Percentiles rank a stretch among this genome's conserved stretches.
phyloP scores from a whole-genome alignment of 2,329 filamentous ascomycete species.

The Venturiaceae sp. region DNA sequence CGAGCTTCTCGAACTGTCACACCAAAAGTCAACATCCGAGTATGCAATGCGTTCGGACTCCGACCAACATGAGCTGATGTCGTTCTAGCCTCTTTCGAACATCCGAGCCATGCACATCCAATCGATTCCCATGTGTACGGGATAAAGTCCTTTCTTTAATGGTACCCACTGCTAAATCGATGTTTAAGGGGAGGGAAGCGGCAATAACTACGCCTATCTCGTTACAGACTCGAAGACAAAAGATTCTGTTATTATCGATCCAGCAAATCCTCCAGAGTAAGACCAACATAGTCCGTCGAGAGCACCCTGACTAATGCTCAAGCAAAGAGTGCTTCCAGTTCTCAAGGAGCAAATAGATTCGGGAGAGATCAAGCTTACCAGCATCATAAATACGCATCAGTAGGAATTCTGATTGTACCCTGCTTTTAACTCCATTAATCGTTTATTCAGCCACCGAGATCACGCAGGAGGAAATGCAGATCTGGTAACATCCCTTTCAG shows the following conservation, averaged over 20 bases:
- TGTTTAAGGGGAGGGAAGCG: slow-evolving; percentile 57
- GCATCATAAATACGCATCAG: slow-evolving; percentile 97
- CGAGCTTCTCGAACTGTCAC: not conserved
- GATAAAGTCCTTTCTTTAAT: slow-evolving; percentile 11
- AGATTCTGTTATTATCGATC: slow-evolving; percentile 59
- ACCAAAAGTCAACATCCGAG: not conserved
- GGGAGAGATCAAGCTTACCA: slow-evolving; percentile 70
- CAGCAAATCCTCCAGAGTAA: slow-evolving; percentile 69
- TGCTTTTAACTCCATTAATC: not conserved
- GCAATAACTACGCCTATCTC: slow-evolving; percentile 76
- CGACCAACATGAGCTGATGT: not conserved
- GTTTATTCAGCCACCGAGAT: slow-evolving; percentile 67
- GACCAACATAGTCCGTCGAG: slow-evolving; percentile 15
- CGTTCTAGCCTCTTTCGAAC: not conserved
- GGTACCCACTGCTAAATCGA: not conserved
- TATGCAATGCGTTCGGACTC: not conserved
- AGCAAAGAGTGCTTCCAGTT: slow-evolving; percentile 46
- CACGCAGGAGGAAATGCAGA: slow-evolving; percentile 87
- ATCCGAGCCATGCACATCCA: slow-evolving; percentile 63
- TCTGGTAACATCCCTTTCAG: slow-evolving; percentile 48
- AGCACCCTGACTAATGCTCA: not conserved
- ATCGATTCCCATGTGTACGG: slow-evolving; percentile 81
- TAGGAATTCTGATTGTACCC: slow-evolving; percentile 35
- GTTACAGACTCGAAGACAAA: slow-evolving; percentile 40
- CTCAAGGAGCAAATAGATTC: slow-evolving; percentile 63